phyloP scores from a whole-genome alignment of 208 protist species.

The Acanthamoeba healyi region DNA sequence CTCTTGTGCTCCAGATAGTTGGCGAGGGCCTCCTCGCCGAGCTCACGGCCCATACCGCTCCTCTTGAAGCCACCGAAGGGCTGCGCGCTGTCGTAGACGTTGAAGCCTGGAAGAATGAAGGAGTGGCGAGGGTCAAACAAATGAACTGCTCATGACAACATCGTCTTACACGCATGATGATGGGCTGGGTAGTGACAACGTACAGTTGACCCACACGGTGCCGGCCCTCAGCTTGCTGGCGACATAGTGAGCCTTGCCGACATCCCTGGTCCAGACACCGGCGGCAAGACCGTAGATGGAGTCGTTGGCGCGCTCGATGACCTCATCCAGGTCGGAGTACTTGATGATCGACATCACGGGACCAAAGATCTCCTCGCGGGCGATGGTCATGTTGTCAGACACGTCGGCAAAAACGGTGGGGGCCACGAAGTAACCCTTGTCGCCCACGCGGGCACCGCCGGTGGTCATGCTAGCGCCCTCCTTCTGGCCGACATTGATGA shows the following conservation, averaged over 20 bases:
- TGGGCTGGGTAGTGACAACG: no score
- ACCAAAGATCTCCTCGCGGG: conserved; percentile 94
- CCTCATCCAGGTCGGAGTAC: conserved; percentile 92
- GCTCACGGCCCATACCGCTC: conserved; percentile 92
- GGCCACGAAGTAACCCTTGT: conserved; percentile 92
- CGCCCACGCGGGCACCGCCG: conserved; percentile 86
- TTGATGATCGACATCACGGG: conserved; percentile 93
- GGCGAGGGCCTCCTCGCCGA: conserved; percentile 89
- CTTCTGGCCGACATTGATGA: conserved; percentile 91
- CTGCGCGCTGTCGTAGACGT: conserved; percentile 89
- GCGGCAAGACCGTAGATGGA: conserved; percentile 93
- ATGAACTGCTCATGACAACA: no score
- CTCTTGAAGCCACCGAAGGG: conserved; percentile 94
- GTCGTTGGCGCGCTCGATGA: conserved; percentile 91
- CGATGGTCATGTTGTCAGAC: conserved; percentile 91
- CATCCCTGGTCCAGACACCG: conserved; percentile 90
- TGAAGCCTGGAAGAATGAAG: conserved; percentile 84
- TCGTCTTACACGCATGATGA: no score
- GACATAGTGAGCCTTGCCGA: conserved; percentile 89
- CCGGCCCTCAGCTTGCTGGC: conserved; percentile 89
- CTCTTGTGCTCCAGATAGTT: conserved; percentile 91
- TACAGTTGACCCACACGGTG: conserved; percentile 93
- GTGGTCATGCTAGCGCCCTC: conserved; percentile 89
- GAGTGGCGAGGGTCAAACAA: no score
- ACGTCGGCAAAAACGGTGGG: conserved; percentile 93